A percentile compares a stretch with the other conserved stretches of the same genome.
Evolutionary conservation across 768 basidiomycete species (phyloP).

Genomic region (Mycena indigotica): DNA sequence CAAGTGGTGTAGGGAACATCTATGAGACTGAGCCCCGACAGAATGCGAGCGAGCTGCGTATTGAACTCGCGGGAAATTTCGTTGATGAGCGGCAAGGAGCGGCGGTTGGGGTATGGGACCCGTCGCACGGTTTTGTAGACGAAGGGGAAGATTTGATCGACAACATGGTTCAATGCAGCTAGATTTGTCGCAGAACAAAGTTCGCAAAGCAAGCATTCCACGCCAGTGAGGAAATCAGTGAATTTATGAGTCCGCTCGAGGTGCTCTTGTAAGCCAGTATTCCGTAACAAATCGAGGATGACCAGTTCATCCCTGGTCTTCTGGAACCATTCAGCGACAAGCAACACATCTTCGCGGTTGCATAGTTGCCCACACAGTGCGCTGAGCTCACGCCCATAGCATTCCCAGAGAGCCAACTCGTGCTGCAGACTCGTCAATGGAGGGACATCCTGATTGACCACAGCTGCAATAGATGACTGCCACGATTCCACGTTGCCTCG

Average conservation of each 20-base stretch:
- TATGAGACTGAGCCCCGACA: background rate
- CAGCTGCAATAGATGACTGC: background rate
- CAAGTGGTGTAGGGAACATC: background rate
- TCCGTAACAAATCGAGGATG: background rate
- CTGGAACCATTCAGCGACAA: background rate
- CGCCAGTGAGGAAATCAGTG: background rate
- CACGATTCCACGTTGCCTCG: background rate
- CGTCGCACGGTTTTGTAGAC: background rate
- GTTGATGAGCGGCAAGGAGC: background rate
- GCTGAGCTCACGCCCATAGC: background rate
- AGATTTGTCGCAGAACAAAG: background rate
- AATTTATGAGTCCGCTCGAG: background rate
- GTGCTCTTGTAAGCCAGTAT: background rate
- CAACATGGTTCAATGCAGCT: background rate
- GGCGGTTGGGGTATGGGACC: background rate
- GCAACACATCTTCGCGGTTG: background rate
- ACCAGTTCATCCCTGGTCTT: background rate
- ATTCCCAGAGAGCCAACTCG: background rate
- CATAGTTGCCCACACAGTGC: background rate
- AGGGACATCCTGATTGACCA: background rate
- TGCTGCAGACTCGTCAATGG: background rate
- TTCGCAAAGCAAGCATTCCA: background rate
- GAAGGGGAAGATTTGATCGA: background rate
- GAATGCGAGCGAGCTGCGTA: background rate
- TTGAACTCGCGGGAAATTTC: background rate